Percentiles rank a stretch among this genome's conserved stretches.
Evolutionary conservation across 495 filamentous ascomycete genomes (phyloP).

Genomic region (Rhypophila decipiens): DNA sequence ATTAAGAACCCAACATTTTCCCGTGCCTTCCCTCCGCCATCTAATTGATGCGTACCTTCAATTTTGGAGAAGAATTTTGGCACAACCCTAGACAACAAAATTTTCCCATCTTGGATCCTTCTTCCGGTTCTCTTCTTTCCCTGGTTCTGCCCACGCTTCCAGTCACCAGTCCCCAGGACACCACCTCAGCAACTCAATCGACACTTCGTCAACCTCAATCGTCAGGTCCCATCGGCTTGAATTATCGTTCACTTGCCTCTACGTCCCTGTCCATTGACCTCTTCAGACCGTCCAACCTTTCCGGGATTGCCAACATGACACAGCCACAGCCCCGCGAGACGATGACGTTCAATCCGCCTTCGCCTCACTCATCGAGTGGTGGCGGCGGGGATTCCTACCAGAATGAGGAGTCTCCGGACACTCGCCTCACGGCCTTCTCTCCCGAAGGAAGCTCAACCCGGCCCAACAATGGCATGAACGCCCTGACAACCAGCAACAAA

Average conservation of each 20-base stretch:
- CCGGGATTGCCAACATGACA: constrained; percentile 22
- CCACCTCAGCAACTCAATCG: too few species aligned
- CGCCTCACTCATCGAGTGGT: constrained; percentile 53
- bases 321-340: constrained; percentile 34
- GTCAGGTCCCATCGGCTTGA: constrained; percentile 12
- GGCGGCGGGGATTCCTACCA: constrained; percentile 49
- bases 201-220: not conserved
- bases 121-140: too few species aligned
- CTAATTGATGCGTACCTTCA: too few species aligned
- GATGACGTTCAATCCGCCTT: constrained; percentile 37
- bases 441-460: constrained; percentile 46
- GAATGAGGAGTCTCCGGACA: constrained; percentile 53
- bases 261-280: not conserved
- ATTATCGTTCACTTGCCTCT: constrained; percentile 11
- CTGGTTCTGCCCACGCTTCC: too few species aligned
- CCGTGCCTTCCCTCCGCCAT: too few species aligned
- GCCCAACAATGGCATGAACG: constrained; percentile 23
- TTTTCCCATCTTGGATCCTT: too few species aligned
- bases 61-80: too few species aligned
- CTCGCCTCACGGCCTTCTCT: constrained; percentile 56
- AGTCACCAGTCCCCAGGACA: too few species aligned
- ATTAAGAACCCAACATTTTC: too few species aligned
- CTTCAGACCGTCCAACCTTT: too few species aligned
- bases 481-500: constrained; percentile 15
- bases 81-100: too few species aligned